Evolutionary conservation across 2,329 filamentous ascomycete species (phyloP).

Genomic region (Sphaerulina vaccinii): DNA sequence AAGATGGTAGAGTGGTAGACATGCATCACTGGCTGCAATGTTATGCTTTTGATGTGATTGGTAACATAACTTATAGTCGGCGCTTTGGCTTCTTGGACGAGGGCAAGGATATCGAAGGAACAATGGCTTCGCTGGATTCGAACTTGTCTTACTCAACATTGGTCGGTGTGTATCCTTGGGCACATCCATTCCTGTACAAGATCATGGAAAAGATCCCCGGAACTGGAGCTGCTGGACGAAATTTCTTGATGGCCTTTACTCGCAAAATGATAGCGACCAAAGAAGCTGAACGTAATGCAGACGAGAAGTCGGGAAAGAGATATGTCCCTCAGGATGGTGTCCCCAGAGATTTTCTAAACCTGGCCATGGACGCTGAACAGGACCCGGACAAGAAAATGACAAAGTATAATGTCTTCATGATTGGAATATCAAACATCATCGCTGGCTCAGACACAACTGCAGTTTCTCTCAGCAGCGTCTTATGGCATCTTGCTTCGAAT

Average conservation of each 20-base stretch:
- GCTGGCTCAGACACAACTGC: conserved; percentile 40
- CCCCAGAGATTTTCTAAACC: conserved; percentile 22
- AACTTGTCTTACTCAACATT: conserved; percentile 17
- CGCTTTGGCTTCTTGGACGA: conserved; percentile 42
- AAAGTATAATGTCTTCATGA: conserved; percentile 23
- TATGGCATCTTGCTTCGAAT: conserved; percentile 37
- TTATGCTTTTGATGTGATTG: conserved; percentile 44
- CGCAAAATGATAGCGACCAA: conserved; percentile 14
- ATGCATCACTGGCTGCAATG: conserved; percentile 33
- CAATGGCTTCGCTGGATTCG: conserved; percentile 19
- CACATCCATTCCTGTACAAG: conserved; percentile 20
- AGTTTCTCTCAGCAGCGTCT: conserved; percentile 34
- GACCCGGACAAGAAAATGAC: conserved; percentile 25
- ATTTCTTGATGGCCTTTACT: conserved; percentile 17
- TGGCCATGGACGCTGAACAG: conserved; percentile 22
- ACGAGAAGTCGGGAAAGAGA: conserved; percentile 12
- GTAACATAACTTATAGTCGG: conserved; percentile 37
- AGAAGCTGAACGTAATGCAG: conserved; percentile 7
- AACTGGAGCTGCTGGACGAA: conserved; percentile 17
- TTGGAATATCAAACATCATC: conserved; percentile 25
- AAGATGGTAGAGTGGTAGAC: conserved; percentile 17
- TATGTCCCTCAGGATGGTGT: conserved; percentile 13
- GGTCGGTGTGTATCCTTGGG: conserved; percentile 21
- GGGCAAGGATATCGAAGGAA: conserved; percentile 36
- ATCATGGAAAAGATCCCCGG: conserved; percentile 19